Percentiles rank a stretch among this genome's conserved stretches.
phyloP scores from a whole-genome alignment of 257 asterid species.

The Prunella vulgaris region DNA sequence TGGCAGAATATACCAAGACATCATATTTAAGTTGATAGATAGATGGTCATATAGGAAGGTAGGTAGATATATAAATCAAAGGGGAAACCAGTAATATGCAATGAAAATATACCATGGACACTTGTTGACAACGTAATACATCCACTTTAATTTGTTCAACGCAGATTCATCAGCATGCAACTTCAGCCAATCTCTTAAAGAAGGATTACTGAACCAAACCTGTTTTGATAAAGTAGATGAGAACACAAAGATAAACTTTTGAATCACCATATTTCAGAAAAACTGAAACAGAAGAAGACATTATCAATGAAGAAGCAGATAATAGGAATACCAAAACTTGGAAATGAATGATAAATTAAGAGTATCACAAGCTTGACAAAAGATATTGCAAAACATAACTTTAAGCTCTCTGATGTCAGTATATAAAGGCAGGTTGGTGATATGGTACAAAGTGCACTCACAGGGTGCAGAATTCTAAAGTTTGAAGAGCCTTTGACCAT shows the following conservation, averaged over 20 bases:
- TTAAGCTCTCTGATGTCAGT: background rate
- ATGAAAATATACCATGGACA: conserved; percentile 75
- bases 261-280: background rate
- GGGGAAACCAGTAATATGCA: background rate
- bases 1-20: background rate
- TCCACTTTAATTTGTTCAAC: conserved; percentile 72
- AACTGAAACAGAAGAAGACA: background rate
- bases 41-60: background rate
- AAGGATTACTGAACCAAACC: conserved; percentile 90
- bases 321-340: background rate
- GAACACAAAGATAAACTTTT: background rate
- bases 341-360: conserved; percentile 11
- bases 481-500: too few species aligned
- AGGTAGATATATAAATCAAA: background rate
- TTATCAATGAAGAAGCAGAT: conserved; percentile 6
- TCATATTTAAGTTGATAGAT: background rate
- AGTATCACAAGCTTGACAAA: background rate
- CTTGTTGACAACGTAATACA: conserved; percentile 73
- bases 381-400: background rate
- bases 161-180: conserved; percentile 59
- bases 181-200: conserved; percentile 85
- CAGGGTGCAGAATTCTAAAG: too few species aligned
- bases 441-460: too few species aligned
- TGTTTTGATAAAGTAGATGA: conserved; percentile 26
- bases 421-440: too few species aligned